Evolutionary conservation across 495 filamentous ascomycete genomes (phyloP).

Genomic region (Aspergillus steynii): DNA sequence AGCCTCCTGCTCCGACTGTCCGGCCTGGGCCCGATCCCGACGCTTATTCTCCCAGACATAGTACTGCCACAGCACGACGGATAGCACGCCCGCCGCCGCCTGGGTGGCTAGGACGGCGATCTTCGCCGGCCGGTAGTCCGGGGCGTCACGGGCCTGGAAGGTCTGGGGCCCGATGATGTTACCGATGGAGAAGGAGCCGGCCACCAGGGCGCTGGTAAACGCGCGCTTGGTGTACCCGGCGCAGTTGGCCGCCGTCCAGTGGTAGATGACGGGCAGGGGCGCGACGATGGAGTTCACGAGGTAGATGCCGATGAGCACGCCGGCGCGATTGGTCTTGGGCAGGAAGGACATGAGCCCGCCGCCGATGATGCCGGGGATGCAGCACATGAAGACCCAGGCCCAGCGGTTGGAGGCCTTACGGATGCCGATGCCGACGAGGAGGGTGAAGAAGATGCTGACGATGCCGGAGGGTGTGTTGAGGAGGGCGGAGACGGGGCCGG

Average conservation of each 20-base stretch:
- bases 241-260: constrained; percentile 46
- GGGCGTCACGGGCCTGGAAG: constrained; percentile 51
- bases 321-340: constrained; percentile 39
- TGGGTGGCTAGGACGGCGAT: constrained; percentile 54
- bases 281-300: constrained; percentile 54
- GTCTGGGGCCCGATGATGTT: constrained; percentile 63
- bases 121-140: constrained; percentile 57
- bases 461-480: constrained; percentile 67
- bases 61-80: constrained; percentile 36
- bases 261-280: constrained; percentile 40
- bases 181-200: constrained; percentile 50
- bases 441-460: constrained; percentile 54
- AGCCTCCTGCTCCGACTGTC: constrained; percentile 18
- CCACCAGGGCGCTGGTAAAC: constrained; percentile 30
- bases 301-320: constrained; percentile 63
- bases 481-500: constrained; percentile 46
- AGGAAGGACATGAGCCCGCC: constrained; percentile 60
- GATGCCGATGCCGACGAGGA: constrained; percentile 48
- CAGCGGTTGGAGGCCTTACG: constrained; percentile 44
- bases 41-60: constrained; percentile 34
- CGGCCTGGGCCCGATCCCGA: constrained; percentile 22
- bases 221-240: constrained; percentile 49
- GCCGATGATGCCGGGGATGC: constrained; percentile 49
- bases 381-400: constrained; percentile 41
- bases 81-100: constrained; percentile 40